Percentiles rank a stretch among this genome's conserved stretches.
Conservation (phyloP, 257 asterid genomes). For the Solanum pennellii region DNA sequence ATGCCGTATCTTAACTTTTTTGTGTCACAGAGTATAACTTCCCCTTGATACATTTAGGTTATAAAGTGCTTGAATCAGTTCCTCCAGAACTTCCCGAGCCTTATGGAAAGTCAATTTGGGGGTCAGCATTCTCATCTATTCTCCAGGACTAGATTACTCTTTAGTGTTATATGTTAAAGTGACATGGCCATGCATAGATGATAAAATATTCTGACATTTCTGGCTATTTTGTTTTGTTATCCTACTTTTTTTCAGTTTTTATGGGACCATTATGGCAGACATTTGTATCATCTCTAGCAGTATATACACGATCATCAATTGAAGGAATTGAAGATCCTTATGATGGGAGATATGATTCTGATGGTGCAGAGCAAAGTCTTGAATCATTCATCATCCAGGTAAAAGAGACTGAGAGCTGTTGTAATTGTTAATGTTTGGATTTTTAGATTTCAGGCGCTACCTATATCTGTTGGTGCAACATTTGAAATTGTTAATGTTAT, state of each 20-base stretch:
- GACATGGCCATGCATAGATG: not conserved
- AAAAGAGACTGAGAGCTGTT: not conserved
- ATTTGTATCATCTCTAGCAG: slow-evolving; percentile 68
- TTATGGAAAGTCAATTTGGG: slow-evolving; percentile 51
- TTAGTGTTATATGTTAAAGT: not conserved
- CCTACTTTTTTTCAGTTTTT: slow-evolving; percentile 41
- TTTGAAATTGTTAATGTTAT: not conserved
- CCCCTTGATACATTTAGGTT: slow-evolving; percentile 33
- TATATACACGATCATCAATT: slow-evolving; percentile 64
- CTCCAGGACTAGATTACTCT: slow-evolving; percentile 5
- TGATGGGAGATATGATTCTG: slow-evolving; percentile 96
- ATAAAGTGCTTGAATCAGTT: slow-evolving; percentile 89
- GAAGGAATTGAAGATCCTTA: slow-evolving; percentile 75
- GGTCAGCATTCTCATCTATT: slow-evolving; percentile 25
- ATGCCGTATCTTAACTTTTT: not conserved
- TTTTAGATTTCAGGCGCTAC: not conserved
- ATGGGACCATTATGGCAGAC: slow-evolving; percentile 91
- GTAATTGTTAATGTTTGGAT: not conserved
- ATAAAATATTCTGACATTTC: not conserved
- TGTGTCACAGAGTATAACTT: not conserved
- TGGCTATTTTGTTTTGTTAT: slow-evolving; percentile 4
- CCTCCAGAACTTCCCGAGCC: slow-evolving; percentile 63
- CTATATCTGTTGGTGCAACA: not conserved
- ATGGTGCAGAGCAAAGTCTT: slow-evolving; percentile 80
- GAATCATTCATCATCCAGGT: slow-evolving; percentile 95